Conservation (phyloP, 208 protist species). For the Trypanosoma vivax region DNA sequence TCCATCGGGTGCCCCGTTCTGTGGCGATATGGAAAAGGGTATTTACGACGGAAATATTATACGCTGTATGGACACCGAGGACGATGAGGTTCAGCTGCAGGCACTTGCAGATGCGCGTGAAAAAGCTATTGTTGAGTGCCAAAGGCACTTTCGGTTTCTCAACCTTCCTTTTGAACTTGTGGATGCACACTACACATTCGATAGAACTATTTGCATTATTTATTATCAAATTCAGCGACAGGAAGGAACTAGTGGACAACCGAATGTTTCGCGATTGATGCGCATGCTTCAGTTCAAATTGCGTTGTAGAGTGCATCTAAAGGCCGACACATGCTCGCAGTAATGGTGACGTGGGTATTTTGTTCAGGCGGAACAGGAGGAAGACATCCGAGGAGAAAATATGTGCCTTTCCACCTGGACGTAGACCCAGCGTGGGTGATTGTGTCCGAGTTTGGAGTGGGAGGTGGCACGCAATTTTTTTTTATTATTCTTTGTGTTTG, state of each 20-base stretch:
- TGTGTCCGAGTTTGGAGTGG: too few relatives aligned
- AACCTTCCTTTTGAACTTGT: constrained; percentile 51
- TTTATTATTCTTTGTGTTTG: too few relatives aligned
- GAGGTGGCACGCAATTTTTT: too few relatives aligned
- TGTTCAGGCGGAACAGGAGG: not conserved
- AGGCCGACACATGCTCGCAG: constrained; percentile 2
- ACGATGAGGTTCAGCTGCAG: constrained; percentile 26
- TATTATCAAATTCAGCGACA: constrained; percentile 32
- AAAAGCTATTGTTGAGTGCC: constrained; percentile 35
- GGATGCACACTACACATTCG: constrained; percentile 56
- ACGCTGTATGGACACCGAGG: constrained; percentile 24
- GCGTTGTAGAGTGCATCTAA: constrained; percentile 37
- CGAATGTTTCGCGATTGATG: constrained; percentile 37
- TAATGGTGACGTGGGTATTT: constrained; percentile 12
- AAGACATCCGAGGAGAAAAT: too few relatives aligned
- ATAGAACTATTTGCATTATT: constrained; percentile 45
- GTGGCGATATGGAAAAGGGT: not conserved
- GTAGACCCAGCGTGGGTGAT: too few relatives aligned
- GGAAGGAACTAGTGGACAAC: constrained; percentile 24
- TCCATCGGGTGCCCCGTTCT: not conserved
- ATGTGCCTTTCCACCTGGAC: too few relatives aligned
- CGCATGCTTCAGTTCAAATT: constrained; percentile 49
- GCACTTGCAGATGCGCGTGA: constrained; percentile 18
- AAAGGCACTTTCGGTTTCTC: constrained; percentile 52
- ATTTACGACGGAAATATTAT: constrained; percentile 39